phyloP scores from a whole-genome alignment of 75 land plant species.

The Isoetes taiwanensis region DNA sequence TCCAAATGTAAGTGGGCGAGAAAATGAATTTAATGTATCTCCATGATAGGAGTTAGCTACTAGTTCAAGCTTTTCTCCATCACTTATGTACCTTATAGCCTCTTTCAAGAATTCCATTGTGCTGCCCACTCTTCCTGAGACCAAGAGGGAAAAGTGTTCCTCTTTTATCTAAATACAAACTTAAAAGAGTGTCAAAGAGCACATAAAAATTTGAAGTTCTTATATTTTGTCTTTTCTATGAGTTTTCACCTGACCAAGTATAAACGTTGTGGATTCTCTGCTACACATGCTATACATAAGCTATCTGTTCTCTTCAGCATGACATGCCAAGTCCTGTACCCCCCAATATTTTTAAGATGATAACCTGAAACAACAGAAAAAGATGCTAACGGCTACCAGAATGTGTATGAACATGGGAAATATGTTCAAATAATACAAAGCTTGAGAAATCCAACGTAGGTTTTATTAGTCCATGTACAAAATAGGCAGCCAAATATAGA shows the following conservation, averaged over 20 bases:
- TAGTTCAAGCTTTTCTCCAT: background rate
- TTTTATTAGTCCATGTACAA: background rate
- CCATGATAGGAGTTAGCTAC: background rate
- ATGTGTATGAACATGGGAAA: too few species aligned
- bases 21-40: background rate
- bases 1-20: background rate
- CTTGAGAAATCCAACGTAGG: background rate
- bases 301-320: constrained; percentile 93
- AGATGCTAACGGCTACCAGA: too few species aligned
- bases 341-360: background rate
- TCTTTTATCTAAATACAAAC: constrained; percentile 58
- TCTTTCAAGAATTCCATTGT: constrained; percentile 74
- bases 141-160: constrained; percentile 77
- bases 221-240: background rate
- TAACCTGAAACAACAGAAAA: background rate
- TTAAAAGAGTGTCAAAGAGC: background rate
- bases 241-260: constrained; percentile 54
- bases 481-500: background rate
- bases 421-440: background rate
- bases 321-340: constrained; percentile 96
- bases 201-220: background rate
- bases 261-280: constrained; percentile 74
- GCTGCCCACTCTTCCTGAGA: constrained; percentile 91
- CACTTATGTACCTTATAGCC: constrained; percentile 81
- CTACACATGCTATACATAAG: constrained; percentile 89